Evolutionary conservation across 768 basidiomycete species (phyloP).

Genomic region (Boletus coccyginus): DNA sequence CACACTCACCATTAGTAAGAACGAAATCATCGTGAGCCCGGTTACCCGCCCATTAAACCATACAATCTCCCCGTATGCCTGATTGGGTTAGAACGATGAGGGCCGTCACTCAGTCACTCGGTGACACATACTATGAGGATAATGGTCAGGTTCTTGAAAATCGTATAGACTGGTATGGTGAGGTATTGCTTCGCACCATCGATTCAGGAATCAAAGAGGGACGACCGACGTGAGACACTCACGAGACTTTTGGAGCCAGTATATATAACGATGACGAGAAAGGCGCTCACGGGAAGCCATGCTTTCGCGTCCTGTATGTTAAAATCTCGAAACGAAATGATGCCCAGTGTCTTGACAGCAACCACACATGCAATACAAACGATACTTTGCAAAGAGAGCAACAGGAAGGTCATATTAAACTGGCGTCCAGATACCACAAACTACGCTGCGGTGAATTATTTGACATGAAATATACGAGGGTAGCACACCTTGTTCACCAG

Average conservation of each 20-base stretch:
- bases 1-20: conserved; percentile 84
- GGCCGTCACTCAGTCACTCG: neutral
- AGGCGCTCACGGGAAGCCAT: no score
- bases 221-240: no score
- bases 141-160: conserved; percentile 99
- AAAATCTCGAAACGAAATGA: no score
- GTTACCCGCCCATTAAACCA: conserved; percentile 95
- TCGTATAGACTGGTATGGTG: conserved; percentile 96
- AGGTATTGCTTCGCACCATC: conserved; percentile 86
- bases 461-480: neutral
- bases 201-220: no score
- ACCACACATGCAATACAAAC: conserved; percentile 84
- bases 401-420: conserved; percentile 98
- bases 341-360: conserved; percentile 65
- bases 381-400: conserved; percentile 85
- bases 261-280: no score
- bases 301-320: no score
- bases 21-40: conserved; percentile 82
- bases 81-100: neutral
- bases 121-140: conserved; percentile 80
- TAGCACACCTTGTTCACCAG: conserved; percentile 85
- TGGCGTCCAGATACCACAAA: conserved; percentile 91
- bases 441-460: conserved; percentile 37
- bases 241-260: no score
- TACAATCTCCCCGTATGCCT: conserved; percentile 97